These are phyloP conservation scores for Neurospora discreta DNA, from an alignment of 495 filamentous ascomycete species.

Conservation along the genomic window DNA sequence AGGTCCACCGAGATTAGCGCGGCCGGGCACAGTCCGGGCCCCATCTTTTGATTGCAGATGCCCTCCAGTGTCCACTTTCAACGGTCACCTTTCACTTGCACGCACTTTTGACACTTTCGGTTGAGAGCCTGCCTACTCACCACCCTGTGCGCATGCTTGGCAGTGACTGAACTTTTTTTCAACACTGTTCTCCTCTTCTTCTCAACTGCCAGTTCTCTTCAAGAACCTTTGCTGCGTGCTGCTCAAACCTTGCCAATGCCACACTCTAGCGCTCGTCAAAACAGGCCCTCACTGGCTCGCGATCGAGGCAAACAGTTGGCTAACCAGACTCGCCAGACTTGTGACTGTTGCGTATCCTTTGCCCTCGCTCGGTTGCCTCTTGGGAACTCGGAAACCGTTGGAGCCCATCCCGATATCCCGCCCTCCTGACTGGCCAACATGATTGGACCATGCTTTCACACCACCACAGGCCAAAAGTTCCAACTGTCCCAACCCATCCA, in stretches of 20 bases:
- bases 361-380: neutral
- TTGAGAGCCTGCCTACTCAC: neutral
- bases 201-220: neutral
- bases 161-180: neutral
- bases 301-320: neutral
- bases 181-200: neutral
- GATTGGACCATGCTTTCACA: neutral
- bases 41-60: neutral
- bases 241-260: neutral
- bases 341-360: neutral
- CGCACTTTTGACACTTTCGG: neutral
- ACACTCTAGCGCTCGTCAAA: neutral
- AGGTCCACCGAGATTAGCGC: neutral
- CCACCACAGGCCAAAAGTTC: neutral
- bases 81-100: neutral
- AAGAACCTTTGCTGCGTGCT: neutral
- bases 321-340: neutral
- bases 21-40: neutral
- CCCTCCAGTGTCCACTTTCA: neutral
- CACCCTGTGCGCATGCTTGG: neutral
- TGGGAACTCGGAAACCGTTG: neutral
- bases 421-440: neutral
- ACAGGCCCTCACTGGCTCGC: neutral
- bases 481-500: neutral
- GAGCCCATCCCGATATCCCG: neutral